Conservation (phyloP, 1,284 basidiomycete species). For the Coniferiporia weirii region DNA sequence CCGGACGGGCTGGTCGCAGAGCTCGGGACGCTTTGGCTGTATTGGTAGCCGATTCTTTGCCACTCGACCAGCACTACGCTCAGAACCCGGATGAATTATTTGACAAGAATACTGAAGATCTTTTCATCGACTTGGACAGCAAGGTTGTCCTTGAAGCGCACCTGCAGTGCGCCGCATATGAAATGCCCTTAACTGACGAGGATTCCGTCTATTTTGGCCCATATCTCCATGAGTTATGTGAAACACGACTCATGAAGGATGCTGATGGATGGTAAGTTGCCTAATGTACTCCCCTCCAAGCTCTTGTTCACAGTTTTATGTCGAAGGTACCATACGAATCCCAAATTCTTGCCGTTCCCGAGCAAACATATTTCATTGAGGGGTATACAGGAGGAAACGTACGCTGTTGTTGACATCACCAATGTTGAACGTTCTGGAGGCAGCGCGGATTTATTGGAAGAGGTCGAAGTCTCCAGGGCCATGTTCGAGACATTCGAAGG, state of each 20-base stretch:
- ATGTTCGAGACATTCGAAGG: conserved; percentile 83
- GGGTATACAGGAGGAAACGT: conserved; percentile 74
- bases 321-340: conserved; percentile 75
- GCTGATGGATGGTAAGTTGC: conserved; percentile 61
- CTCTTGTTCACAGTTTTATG: background rate
- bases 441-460: conserved; percentile 62
- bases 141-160: conserved; percentile 79
- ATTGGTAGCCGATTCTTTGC: conserved; percentile 66
- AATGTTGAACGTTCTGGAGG: conserved; percentile 34
- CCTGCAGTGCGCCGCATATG: conserved; percentile 82
- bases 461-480: conserved; percentile 82
- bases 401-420: conserved; percentile 68
- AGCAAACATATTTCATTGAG: conserved; percentile 72
- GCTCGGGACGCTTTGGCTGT: conserved; percentile 80
- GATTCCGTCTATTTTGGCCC: conserved; percentile 76
- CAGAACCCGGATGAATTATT: conserved; percentile 70
- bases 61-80: conserved; percentile 78
- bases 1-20: conserved; percentile 81
- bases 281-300: background rate
- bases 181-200: conserved; percentile 72
- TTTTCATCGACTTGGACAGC: conserved; percentile 72
- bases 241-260: conserved; percentile 52
- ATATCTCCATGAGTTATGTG: conserved; percentile 50
- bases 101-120: conserved; percentile 54
- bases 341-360: conserved; percentile 75